Percentiles rank a stretch among this genome's conserved stretches.
These are phyloP conservation scores for Aphanomyces astaci DNA, from an alignment of 352 stramenopile species.

Conservation along the genomic window DNA sequence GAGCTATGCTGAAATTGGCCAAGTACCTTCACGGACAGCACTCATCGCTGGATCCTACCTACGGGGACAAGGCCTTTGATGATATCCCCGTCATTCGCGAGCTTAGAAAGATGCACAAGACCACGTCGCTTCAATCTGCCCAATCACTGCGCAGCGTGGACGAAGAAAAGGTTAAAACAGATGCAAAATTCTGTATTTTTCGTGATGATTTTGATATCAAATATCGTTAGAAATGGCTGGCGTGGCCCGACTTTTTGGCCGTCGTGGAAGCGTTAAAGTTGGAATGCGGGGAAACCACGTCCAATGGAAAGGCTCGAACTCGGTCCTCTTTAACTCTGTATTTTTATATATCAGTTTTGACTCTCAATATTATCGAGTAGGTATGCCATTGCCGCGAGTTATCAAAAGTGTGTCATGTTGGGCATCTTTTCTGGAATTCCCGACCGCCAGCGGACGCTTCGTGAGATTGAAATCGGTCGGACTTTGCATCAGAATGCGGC, in stretches of 20 bases:
- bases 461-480: conserved; percentile 48
- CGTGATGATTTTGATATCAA: background rate
- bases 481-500: conserved; percentile 38
- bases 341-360: too few species aligned
- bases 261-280: conserved; percentile 39
- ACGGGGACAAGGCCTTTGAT: conserved; percentile 33
- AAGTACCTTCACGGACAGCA: conserved; percentile 51
- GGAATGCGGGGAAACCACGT: conserved; percentile 28
- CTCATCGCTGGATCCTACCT: conserved; percentile 25
- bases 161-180: conserved; percentile 32
- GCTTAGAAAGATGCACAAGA: conserved; percentile 47
- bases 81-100: conserved; percentile 51
- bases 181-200: background rate
- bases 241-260: conserved; percentile 49
- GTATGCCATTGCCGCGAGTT: conserved; percentile 38
- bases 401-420: conserved; percentile 54
- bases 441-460: conserved; percentile 54
- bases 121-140: conserved; percentile 37
- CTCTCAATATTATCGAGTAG: conserved; percentile 5
- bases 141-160: conserved; percentile 43
- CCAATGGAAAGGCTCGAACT: conserved; percentile 15
- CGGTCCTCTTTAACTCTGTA: conserved; percentile 5
- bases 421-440: conserved; percentile 54
- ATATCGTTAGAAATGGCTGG: conserved; percentile 40
- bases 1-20: conserved; percentile 51